Evolutionary conservation across 2,329 filamentous ascomycete species (phyloP).

Genomic region (Xylariaceae sp.): DNA sequence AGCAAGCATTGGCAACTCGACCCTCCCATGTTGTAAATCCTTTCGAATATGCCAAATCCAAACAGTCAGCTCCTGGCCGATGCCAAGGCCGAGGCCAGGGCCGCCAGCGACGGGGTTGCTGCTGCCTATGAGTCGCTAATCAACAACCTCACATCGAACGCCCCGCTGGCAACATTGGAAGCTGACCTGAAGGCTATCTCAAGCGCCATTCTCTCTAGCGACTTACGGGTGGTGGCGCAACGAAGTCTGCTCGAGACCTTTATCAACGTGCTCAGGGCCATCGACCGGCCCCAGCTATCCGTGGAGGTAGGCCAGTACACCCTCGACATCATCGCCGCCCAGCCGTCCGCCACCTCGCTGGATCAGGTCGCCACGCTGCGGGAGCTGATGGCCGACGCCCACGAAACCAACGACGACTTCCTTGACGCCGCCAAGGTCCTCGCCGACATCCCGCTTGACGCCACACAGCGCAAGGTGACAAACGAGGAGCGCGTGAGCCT

Average conservation of each 20-base stretch:
- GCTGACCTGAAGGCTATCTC: slow-evolving; percentile 65
- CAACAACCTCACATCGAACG: slow-evolving; percentile 39
- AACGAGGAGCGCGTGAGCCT: slow-evolving; percentile 77
- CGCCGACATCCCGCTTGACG: slow-evolving; percentile 81
- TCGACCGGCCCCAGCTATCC: slow-evolving; percentile 61
- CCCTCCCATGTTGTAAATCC: neutral
- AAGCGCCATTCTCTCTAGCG: slow-evolving; percentile 62
- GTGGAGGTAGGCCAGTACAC: slow-evolving; percentile 72
- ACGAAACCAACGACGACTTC: slow-evolving; percentile 80
- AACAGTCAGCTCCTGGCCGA: slow-evolving; percentile 12
- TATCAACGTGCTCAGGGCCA: slow-evolving; percentile 55
- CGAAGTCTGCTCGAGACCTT: slow-evolving; percentile 67
- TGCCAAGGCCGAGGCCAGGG: slow-evolving; percentile 32
- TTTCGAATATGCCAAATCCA: neutral
- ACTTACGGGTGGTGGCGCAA: slow-evolving; percentile 71
- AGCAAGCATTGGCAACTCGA: neutral
- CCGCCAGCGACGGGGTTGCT: slow-evolving; percentile 39
- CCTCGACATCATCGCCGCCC: slow-evolving; percentile 61
- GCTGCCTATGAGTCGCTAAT: slow-evolving; percentile 46
- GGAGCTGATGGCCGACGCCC: slow-evolving; percentile 75
- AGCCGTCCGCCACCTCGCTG: slow-evolving; percentile 66
- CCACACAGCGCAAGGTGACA: slow-evolving; percentile 76
- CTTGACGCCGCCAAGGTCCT: slow-evolving; percentile 71
- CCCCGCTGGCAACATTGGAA: slow-evolving; percentile 37
- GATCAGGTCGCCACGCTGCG: slow-evolving; percentile 79